phyloP scores from a whole-genome alignment of 1,284 basidiomycete species.

The Blastosporella zonata region DNA sequence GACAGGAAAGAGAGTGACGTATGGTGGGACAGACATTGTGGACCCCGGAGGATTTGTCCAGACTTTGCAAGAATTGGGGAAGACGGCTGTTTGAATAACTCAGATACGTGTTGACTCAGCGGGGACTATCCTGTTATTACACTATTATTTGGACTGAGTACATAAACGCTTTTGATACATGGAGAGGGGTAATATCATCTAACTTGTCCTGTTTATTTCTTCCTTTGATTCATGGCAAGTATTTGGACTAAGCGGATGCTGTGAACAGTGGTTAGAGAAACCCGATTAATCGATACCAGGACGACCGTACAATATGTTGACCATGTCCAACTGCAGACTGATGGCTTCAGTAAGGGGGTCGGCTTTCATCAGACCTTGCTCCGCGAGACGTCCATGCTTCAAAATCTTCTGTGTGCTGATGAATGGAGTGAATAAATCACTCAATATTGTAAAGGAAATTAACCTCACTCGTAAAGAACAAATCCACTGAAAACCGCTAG shows the following conservation, averaged over 20 bases:
- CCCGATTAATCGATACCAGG: slow-evolving; percentile 5
- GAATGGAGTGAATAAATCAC: slow-evolving; percentile 1
- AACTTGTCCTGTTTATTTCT: slow-evolving; percentile 34
- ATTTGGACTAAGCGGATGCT: slow-evolving; percentile 84
- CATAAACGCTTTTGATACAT: slow-evolving; percentile 10
- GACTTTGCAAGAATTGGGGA: slow-evolving; percentile 64
- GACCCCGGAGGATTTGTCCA: slow-evolving; percentile 85
- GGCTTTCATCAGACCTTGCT: slow-evolving; percentile 61
- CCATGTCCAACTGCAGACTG: slow-evolving; percentile 80
- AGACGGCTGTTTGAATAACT: slow-evolving; percentile 23
- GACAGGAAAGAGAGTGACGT: slow-evolving; percentile 83
- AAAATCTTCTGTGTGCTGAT: slow-evolving; percentile 79
- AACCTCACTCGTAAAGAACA: slow-evolving; percentile 80
- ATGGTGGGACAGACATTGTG: slow-evolving; percentile 95
- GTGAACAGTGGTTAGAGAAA: slow-evolving; percentile 5
- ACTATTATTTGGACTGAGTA: slow-evolving; percentile 11
- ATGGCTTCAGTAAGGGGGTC: slow-evolving; percentile 83
- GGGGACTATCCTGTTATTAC: slow-evolving; percentile 4
- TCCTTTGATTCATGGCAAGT: slow-evolving; percentile 63
- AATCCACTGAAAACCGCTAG: slow-evolving; percentile 87
- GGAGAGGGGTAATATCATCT: neutral
- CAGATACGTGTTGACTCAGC: neutral
- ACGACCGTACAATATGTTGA: slow-evolving; percentile 77
- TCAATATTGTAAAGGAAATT: neutral
- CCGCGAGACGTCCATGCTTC: slow-evolving; percentile 71